Evolutionary conservation across 352 stramenopile species (phyloP).

Genomic region (Phytophthora hybrid): DNA sequence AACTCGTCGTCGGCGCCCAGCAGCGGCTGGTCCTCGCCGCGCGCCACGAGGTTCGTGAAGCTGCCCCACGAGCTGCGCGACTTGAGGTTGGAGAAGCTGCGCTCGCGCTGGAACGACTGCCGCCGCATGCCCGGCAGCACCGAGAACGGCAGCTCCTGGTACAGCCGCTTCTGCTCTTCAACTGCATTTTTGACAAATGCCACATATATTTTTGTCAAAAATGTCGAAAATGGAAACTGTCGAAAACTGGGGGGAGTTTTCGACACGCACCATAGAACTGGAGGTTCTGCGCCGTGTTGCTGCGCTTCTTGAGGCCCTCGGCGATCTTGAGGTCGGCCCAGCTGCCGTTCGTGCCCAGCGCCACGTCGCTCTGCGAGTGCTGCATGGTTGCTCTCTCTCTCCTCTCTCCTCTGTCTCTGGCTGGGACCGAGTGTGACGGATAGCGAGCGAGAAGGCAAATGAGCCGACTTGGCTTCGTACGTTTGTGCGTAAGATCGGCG

Average conservation of each 20-base stretch:
- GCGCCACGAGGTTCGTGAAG: conserved; percentile 61
- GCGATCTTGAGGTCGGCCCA: conserved; percentile 76
- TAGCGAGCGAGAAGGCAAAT: conserved; percentile 36
- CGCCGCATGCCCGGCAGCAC: conserved; percentile 75
- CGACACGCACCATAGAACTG: conserved; percentile 68
- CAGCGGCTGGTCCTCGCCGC: conserved; percentile 78
- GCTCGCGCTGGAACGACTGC: conserved; percentile 77
- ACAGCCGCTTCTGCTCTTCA: conserved; percentile 77
- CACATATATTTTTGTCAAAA: background rate
- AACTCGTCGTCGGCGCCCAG: conserved; percentile 66
- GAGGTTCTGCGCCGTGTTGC: conserved; percentile 82
- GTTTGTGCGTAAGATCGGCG: conserved; percentile 38
- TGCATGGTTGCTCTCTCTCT: conserved; percentile 45
- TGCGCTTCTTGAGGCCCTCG: conserved; percentile 79
- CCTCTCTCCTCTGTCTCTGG: background rate
- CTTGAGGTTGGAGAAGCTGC: conserved; percentile 77
- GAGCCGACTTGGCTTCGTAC: conserved; percentile 18
- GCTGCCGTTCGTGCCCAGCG: conserved; percentile 68
- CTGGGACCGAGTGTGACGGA: too few relatives aligned
- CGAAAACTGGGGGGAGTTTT: background rate
- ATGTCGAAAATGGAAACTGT: background rate
- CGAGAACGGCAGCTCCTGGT: conserved; percentile 79
- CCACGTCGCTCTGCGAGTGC: conserved; percentile 76
- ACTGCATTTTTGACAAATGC: conserved; percentile 41
- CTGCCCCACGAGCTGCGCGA: conserved; percentile 64